Conservation (phyloP, 345 rosid species). For the Atalantia buxifolia region DNA sequence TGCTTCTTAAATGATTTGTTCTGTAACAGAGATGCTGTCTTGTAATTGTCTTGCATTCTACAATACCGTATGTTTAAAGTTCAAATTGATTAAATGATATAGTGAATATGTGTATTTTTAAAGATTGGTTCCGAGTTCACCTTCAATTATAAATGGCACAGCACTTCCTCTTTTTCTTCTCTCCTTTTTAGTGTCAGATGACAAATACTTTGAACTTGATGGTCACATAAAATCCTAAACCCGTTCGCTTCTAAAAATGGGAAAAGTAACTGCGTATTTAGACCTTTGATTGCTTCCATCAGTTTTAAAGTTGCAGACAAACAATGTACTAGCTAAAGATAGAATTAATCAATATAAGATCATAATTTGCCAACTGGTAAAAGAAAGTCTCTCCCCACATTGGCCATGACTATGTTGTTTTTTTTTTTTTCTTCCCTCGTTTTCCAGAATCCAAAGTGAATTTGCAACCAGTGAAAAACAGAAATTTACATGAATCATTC, state of each 20-base stretch:
- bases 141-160: not conserved
- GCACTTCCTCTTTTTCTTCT: not conserved
- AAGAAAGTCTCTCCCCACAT: no score
- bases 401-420: no score
- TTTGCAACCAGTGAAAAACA: not conserved
- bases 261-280: no score
- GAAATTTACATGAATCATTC: not conserved
- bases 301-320: not conserved
- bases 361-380: not conserved
- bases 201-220: not conserved
- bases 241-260: no score
- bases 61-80: not conserved
- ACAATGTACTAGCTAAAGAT: not conserved
- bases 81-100: not conserved
- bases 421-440: no score
- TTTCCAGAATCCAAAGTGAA: not conserved
- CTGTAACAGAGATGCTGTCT: not conserved
- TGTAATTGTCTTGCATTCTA: not conserved
- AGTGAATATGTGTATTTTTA: not conserved
- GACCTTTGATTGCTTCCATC: not conserved
- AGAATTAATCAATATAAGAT: not conserved
- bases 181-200: not conserved
- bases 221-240: no score
- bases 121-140: not conserved
- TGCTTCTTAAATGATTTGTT: not conserved